phyloP scores from a whole-genome alignment of 1,284 basidiomycete species.

The Malassezia sp. region DNA sequence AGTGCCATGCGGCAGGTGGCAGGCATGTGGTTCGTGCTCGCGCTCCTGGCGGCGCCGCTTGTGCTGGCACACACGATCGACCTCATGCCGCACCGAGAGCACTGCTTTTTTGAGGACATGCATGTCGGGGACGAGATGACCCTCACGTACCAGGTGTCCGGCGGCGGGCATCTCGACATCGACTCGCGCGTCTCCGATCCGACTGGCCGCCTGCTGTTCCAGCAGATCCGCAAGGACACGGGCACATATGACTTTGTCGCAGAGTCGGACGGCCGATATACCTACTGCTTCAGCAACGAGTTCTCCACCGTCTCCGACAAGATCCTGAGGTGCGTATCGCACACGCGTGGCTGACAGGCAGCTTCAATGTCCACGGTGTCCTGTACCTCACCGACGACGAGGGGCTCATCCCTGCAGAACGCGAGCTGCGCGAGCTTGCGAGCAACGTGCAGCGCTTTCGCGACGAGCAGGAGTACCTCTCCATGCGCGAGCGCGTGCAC shows the following conservation, averaged over 20 bases:
- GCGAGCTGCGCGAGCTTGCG: constrained; percentile 81
- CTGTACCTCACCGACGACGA: constrained; percentile 82
- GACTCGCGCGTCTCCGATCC: constrained; percentile 77
- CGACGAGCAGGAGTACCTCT: constrained; percentile 97
- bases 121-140: constrained; percentile 97
- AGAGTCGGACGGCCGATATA: constrained; percentile 70
- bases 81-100: constrained; percentile 65
- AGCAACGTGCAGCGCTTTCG: constrained; percentile 78
- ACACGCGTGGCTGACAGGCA: constrained; percentile 45
- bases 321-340: constrained; percentile 53
- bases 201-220: constrained; percentile 57
- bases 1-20: not conserved
- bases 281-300: constrained; percentile 96
- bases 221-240: constrained; percentile 74
- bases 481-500: constrained; percentile 82
- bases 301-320: constrained; percentile 92
- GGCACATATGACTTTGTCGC: constrained; percentile 81
- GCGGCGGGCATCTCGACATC: constrained; percentile 88
- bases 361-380: constrained; percentile 97
- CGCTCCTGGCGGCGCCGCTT: constrained; percentile 1
- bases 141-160: constrained; percentile 94
- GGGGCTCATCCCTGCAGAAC: constrained; percentile 66
- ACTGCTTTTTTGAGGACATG: constrained; percentile 97
- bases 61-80: constrained; percentile 50
- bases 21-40: constrained; percentile 9